Evolutionary conservation across 2,329 filamentous ascomycete species (phyloP).

Genomic region (Macrophomina pseudophaseolina): DNA sequence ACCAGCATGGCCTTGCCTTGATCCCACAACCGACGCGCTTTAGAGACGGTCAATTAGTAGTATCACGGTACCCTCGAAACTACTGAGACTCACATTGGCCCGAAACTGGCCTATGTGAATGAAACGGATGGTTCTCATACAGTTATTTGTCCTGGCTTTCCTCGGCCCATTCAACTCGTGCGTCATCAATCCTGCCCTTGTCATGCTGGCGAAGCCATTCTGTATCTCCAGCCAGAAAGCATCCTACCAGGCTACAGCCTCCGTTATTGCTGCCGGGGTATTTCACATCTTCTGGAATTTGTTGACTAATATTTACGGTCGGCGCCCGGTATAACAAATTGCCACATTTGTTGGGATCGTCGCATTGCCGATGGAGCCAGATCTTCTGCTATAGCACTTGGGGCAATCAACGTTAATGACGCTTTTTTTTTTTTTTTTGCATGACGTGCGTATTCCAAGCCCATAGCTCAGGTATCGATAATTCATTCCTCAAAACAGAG

Average conservation of each 20-base stretch:
- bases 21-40: neutral
- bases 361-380: neutral
- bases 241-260: neutral
- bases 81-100: neutral
- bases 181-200: neutral
- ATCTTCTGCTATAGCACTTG: neutral
- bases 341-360: neutral
- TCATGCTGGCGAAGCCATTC: neutral
- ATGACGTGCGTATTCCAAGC: neutral
- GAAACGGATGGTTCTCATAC: neutral
- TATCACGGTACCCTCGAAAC: neutral
- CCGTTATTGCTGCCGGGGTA: neutral
- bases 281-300: neutral
- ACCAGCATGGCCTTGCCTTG: neutral
- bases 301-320: neutral
- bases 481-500: neutral
- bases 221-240: neutral
- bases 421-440: neutral
- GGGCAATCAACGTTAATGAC: neutral
- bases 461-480: neutral
- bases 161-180: neutral
- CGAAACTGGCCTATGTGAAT: neutral
- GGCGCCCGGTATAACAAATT: neutral
- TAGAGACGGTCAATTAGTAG: neutral
- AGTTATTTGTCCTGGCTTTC: neutral